These are phyloP conservation scores for Zygoascus biomembranicola DNA, from an alignment of 805 yeast genomes.

Conservation along the genomic window DNA sequence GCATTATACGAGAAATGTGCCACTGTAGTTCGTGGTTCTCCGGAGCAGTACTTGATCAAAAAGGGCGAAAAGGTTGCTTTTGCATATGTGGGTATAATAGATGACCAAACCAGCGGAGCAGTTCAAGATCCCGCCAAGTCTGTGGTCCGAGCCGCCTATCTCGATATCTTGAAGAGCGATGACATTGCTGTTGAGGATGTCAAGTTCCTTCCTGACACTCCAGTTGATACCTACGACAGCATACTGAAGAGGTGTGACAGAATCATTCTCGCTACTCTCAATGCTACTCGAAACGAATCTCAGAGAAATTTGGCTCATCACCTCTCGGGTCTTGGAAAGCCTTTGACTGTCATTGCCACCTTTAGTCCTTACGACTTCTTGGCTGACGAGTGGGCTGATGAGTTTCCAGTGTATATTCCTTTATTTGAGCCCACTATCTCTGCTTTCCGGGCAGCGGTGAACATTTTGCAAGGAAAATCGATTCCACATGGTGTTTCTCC, in stretches of 20 bases:
- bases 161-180: constrained; percentile 31
- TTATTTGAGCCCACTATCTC: neutral
- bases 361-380: constrained; percentile 50
- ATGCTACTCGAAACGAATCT: constrained; percentile 46
- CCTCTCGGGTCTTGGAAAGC: constrained; percentile 40
- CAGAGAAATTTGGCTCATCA: constrained; percentile 51
- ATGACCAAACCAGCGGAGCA: neutral
- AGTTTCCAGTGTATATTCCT: neutral
- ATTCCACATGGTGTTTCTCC: neutral
- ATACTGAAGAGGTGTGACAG: constrained; percentile 40
- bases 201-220: constrained; percentile 41
- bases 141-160: constrained; percentile 29
- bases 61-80: constrained; percentile 14
- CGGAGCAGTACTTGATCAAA: constrained; percentile 36
- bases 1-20: constrained; percentile 40
- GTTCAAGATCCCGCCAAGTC: constrained; percentile 2
- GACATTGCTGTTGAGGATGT: constrained; percentile 41
- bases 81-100: constrained; percentile 16
- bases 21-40: constrained; percentile 35
- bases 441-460: neutral
- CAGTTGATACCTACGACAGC: constrained; percentile 43
- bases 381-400: constrained; percentile 24
- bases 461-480: neutral
- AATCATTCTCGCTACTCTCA: constrained; percentile 37
- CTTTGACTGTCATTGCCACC: constrained; percentile 47